A percentile compares a stretch with the other conserved stretches of the same genome.
Evolutionary conservation across 1,284 basidiomycete species (phyloP).

Genomic region (Earliella scabrosa): DNA sequence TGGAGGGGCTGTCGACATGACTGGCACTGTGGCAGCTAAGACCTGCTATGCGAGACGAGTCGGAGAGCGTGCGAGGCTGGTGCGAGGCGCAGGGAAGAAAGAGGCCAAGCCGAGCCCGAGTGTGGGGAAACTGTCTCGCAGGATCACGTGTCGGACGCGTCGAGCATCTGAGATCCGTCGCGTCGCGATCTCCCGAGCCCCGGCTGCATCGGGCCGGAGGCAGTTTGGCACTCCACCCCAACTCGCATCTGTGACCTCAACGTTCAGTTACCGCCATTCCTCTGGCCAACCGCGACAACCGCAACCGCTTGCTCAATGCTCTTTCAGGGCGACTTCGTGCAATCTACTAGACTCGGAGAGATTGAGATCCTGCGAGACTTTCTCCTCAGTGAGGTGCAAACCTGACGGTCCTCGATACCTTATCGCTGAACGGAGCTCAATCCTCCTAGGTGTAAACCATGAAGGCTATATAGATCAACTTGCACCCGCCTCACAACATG

Average conservation of each 20-base stretch:
- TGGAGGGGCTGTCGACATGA: constrained; percentile 25
- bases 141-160: constrained; percentile 23
- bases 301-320: no score
- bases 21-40: no score
- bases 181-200: constrained; percentile 1
- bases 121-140: constrained; percentile 15
- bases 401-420: background rate
- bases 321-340: constrained; percentile 59
- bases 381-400: constrained; percentile 52
- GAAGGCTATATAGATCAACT: constrained; percentile 61
- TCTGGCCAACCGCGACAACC: no score
- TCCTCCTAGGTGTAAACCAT: constrained; percentile 48
- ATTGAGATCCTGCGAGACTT: constrained; percentile 61
- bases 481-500: constrained; percentile 39
- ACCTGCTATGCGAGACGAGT: no score
- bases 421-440: background rate
- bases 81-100: background rate
- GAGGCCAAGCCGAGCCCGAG: background rate
- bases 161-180: constrained; percentile 2
- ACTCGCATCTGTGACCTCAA: background rate
- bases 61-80: background rate
- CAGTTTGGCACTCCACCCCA: background rate
- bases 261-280: no score
- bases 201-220: no score
- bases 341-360: constrained; percentile 52